Evolutionary conservation across 345 rosid species (phyloP).

Genomic region (Ailanthus altissimus): DNA sequence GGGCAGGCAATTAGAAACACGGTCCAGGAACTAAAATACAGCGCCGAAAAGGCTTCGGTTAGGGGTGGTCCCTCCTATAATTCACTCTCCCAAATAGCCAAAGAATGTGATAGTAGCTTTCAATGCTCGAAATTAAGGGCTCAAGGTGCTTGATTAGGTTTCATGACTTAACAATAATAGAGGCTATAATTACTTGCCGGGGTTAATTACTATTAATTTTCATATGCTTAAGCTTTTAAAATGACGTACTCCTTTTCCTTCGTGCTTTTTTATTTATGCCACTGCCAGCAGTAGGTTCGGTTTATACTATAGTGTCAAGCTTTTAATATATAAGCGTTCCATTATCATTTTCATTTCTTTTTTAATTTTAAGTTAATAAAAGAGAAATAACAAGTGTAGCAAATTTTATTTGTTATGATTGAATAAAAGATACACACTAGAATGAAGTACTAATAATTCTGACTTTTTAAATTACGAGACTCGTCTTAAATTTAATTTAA

Average conservation of each 20-base stretch:
- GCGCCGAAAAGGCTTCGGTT: constrained; percentile 7
- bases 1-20: background rate
- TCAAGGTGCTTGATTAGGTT: constrained; percentile 15
- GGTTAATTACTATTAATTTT: background rate
- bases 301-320: too few relatives aligned
- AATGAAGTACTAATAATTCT: too few relatives aligned
- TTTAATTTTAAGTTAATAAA: too few relatives aligned
- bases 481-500: too few relatives aligned
- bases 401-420: too few relatives aligned
- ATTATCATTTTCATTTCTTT: too few relatives aligned
- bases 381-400: too few relatives aligned
- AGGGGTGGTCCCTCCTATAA: constrained; percentile 6
- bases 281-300: too few relatives aligned
- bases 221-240: background rate
- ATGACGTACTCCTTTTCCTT: background rate
- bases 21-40: constrained; percentile 4
- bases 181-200: background rate
- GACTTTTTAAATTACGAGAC: too few relatives aligned
- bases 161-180: background rate
- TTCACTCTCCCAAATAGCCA: constrained; percentile 11
- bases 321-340: too few relatives aligned
- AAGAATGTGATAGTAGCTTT: constrained; percentile 9
- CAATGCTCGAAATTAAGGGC: background rate
- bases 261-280: too few relatives aligned
- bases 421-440: too few relatives aligned